Base-by-base conservation (phyloP, 352 stramenopile genomes). In the Phytophthora citricola region DNA sequence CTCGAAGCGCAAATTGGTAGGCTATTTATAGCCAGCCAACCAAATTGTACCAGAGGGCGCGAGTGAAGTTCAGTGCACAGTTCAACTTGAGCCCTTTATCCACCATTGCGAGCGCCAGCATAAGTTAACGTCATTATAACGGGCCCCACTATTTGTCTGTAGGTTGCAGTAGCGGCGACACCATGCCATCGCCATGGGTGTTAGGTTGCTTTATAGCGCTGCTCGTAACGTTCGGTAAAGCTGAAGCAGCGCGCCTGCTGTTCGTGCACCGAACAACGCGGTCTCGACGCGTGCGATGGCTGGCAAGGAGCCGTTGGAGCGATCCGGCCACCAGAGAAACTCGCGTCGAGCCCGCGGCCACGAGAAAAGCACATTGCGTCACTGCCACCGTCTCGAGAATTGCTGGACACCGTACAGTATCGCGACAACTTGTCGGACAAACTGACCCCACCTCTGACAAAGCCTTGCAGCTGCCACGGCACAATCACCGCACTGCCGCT, bases 1-100 rank as follows among this genome's bases (percentile, higher is more conserved):
- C 68, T 72, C 68, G 45, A 72, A 75, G 48, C 51, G 48, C 36
- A 41, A 71, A 41, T 63, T 75, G 61, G 66, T 50, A 63, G 62
- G 56, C 67, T 71, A 57, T 38, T 67, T 44, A 55, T 68, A 70
- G 53, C 56, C 54, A 62, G 27, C 60, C 66, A 69, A 70, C 43
- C 54, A 71, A 50, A 39, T 38, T 39, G 32, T 34, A 57, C 22
- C 38, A 36, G 31, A 36, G 31, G 31, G 31, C 31, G 34, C 17
- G 48, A 55, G 51, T 29, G 56, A 65, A 60, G 39, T 22, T 55
- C 43, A 46, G 20, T 31, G 46, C 36, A 32, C 40, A 68, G 47
- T 46, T 72, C 63, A 71, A 58, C 63, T 17, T 38, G 38, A 36
- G 49, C 32, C 31, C 41, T 58, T 47, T 47, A 45, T 14, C 50